These are phyloP conservation scores for Colletotrichum orbiculare DNA, from an alignment of 2,329 filamentous ascomycete genomes.

Conservation along the genomic window DNA sequence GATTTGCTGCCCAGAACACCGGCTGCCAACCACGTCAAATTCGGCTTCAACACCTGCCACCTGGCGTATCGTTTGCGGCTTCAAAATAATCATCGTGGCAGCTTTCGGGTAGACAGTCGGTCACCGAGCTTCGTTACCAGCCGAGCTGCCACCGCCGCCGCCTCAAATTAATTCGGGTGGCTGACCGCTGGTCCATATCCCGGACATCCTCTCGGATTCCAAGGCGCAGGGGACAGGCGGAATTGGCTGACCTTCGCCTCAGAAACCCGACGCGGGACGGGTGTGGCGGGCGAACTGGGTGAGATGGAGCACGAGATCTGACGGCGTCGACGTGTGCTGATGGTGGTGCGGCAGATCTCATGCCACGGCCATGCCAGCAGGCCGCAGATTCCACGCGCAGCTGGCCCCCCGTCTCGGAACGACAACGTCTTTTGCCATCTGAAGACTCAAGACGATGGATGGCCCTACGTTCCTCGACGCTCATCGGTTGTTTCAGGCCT, in stretches of 20 bases:
- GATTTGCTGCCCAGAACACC: background rate
- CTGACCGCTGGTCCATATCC: background rate
- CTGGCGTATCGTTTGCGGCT: background rate
- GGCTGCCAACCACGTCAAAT: background rate
- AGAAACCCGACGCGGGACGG: background rate
- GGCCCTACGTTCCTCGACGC: background rate
- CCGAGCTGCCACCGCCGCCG: too few species aligned
- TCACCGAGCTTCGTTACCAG: too few species aligned
- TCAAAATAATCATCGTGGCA: too few species aligned
- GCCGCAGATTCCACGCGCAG: background rate
- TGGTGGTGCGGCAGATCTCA: background rate
- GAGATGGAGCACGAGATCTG: constrained; percentile 17
- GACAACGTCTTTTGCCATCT: constrained; percentile 6
- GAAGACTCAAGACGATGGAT: constrained; percentile 13
- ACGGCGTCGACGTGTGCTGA: background rate
- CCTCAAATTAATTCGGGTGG: too few species aligned
- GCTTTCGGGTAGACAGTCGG: too few species aligned
- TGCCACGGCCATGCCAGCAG: too few species aligned
- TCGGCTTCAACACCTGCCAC: background rate
- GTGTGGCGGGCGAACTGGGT: constrained; percentile 10
- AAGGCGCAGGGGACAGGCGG: background rate
- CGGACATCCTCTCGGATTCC: background rate
- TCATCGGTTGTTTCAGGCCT: constrained; percentile 25
- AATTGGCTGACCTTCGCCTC: background rate
- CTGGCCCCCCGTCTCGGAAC: constrained; percentile 4